Percentiles rank a stretch among this genome's conserved stretches.
Evolutionary conservation across 2,329 filamentous ascomycete genomes (phyloP).

Genomic region (Penicillium sp.): DNA sequence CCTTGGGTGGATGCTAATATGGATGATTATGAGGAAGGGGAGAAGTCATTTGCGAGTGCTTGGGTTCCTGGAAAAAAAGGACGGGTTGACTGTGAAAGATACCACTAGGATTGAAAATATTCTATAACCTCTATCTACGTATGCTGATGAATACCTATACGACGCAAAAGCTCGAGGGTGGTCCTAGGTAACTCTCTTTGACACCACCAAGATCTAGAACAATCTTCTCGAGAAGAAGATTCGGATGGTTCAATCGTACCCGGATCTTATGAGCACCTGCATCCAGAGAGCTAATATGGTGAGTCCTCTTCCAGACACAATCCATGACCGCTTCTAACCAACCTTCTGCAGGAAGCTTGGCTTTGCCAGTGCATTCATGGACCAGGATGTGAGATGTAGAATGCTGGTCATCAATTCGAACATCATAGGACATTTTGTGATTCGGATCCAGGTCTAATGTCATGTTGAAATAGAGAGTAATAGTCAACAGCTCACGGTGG

Average conservation of each 20-base stretch:
- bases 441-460: slow-evolving; percentile 54
- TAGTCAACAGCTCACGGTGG: slow-evolving; percentile 40
- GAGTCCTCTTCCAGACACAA: slow-evolving; percentile 14
- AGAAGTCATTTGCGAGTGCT: neutral
- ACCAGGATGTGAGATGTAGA: slow-evolving; percentile 7
- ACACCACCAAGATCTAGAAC: slow-evolving; percentile 58
- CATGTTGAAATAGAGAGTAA: slow-evolving; percentile 44
- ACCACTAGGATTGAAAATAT: neutral
- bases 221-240: slow-evolving; percentile 57
- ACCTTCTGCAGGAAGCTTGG: slow-evolving; percentile 11
- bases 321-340: slow-evolving; percentile 15
- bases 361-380: neutral
- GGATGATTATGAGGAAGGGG: neutral
- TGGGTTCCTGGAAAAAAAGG: neutral
- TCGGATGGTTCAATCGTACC: slow-evolving; percentile 44
- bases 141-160: neutral
- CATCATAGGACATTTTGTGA: slow-evolving; percentile 51
- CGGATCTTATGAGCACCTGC: slow-evolving; percentile 10
- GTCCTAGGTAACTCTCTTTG: slow-evolving; percentile 55
- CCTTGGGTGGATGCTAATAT: neutral
- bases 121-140: neutral
- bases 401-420: slow-evolving; percentile 46
- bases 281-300: slow-evolving; percentile 10
- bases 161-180: slow-evolving; percentile 36
- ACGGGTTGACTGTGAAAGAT: neutral